A percentile compares a stretch with the other conserved stretches of the same genome.
phyloP scores from a whole-genome alignment of 164 flowering plant species.

The Magnolia officinalis region DNA sequence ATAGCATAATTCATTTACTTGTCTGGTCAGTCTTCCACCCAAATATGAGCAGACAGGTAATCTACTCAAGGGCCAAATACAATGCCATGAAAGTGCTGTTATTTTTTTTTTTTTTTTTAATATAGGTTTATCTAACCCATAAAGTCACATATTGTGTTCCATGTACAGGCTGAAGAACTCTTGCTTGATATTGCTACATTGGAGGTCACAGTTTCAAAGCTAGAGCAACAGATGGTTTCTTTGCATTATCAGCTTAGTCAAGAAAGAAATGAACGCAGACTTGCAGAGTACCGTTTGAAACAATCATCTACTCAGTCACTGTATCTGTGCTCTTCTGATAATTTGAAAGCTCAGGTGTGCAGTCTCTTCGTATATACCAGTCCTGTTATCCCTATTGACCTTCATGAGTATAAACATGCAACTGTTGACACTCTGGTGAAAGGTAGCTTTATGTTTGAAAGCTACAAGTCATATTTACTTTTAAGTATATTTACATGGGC shows the following conservation, averaged over 20 bases:
- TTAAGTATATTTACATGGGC: no score
- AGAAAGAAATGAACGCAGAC: conserved; percentile 77
- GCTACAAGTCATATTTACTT: no score
- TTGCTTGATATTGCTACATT: conserved; percentile 45
- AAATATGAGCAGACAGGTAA: neutral
- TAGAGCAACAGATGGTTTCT: conserved; percentile 59
- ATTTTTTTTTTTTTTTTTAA: neutral
- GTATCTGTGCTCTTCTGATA: conserved; percentile 19
- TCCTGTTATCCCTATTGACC: neutral
- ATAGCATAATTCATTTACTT: neutral
- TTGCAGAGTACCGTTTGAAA: conserved; percentile 52
- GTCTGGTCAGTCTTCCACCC: neutral
- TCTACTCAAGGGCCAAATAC: neutral
- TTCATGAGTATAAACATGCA: neutral
- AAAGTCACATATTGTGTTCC: conserved; percentile 7
- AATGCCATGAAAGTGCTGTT: neutral
- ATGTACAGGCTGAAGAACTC: conserved; percentile 56
- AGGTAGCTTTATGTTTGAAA: no score
- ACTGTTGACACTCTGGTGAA: no score
- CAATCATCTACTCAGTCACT: conserved; percentile 35
- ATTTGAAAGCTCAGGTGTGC: conserved; percentile 18
- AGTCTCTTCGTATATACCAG: neutral
- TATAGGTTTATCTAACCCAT: neutral
- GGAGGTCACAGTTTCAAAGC: conserved; percentile 58
- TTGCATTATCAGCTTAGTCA: conserved; percentile 67